phyloP scores from a whole-genome alignment of 129 eudicot genomes.

The Cynara cardunculus region DNA sequence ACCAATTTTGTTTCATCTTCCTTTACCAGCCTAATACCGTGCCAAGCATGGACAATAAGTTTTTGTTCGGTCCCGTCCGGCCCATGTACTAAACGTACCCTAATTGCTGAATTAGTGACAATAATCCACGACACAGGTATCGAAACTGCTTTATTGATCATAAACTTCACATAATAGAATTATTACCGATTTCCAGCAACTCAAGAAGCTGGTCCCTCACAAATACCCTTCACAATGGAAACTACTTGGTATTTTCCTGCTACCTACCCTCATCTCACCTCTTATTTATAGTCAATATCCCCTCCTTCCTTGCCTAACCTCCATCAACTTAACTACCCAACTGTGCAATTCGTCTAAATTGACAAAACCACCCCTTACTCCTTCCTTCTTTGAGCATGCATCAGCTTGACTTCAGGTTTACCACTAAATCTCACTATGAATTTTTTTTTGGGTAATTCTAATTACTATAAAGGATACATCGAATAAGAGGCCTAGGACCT shows the following conservation, averaged over 20 bases:
- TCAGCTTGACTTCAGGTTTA: background rate
- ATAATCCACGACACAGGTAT: background rate
- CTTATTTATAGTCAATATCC: background rate
- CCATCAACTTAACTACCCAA: background rate
- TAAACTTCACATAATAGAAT: background rate
- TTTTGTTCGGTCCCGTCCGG: too few species aligned
- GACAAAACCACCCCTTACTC: background rate
- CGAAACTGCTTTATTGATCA: background rate
- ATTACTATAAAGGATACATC: background rate
- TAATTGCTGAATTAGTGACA: too few species aligned
- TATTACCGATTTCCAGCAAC: background rate
- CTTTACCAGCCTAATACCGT: too few species aligned
- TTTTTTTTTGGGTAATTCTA: background rate
- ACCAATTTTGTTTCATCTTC: background rate
- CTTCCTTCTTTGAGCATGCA: background rate
- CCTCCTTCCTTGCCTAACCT: background rate
- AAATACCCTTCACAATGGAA: background rate
- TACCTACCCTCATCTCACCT: background rate
- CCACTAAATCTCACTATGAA: background rate
- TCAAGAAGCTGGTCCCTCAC: background rate
- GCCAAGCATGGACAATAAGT: too few species aligned
- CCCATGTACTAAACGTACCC: too few species aligned
- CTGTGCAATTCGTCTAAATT: background rate
- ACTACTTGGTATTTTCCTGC: background rate
- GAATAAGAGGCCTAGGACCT: background rate